Evolutionary conservation across 352 stramenopile species (phyloP).

Genomic region (Globisporangium nagaii): DNA sequence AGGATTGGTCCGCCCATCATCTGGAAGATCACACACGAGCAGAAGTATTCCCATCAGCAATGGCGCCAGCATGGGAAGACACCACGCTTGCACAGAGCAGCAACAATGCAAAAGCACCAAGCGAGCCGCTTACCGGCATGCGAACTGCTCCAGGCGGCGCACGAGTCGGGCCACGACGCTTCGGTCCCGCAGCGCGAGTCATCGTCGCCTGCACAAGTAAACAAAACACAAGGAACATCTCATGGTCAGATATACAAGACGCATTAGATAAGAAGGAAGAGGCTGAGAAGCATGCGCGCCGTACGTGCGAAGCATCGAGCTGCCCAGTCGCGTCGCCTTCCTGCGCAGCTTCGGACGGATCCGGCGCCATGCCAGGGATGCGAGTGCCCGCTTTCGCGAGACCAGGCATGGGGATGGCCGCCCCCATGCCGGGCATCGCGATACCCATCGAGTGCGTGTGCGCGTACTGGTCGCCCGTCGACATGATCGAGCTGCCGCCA

Average conservation of each 20-base stretch:
- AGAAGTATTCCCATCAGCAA: too few relatives aligned
- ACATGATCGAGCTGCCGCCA: constrained; percentile 66
- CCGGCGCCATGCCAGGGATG: constrained; percentile 55
- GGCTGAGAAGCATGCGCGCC: too few relatives aligned
- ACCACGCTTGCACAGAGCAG: too few relatives aligned
- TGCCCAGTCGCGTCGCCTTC: constrained; percentile 21
- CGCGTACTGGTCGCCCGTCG: constrained; percentile 77
- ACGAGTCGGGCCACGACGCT: constrained; percentile 64
- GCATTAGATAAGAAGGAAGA: too few relatives aligned
- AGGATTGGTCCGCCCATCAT: constrained; percentile 26
- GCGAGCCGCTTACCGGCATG: constrained; percentile 35
- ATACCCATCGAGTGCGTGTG: constrained; percentile 64
- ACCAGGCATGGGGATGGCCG: constrained; percentile 79
- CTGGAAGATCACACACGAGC: too few relatives aligned
- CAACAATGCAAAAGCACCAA: background rate
- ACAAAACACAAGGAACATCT: background rate
- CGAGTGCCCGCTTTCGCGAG: constrained; percentile 61
- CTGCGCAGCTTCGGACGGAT: constrained; percentile 13
- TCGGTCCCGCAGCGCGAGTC: constrained; percentile 65
- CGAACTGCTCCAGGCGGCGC: constrained; percentile 58
- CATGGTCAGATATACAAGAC: too few relatives aligned
- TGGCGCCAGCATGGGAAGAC: too few relatives aligned
- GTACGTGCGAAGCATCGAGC: constrained; percentile 63
- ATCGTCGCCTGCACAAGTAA: constrained; percentile 59
- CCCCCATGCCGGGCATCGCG: constrained; percentile 75